A percentile compares a stretch with the other conserved stretches of the same genome.
Evolutionary conservation across 2,329 filamentous ascomycete genomes (phyloP).

Genomic region (Coleophoma crateriformis): DNA sequence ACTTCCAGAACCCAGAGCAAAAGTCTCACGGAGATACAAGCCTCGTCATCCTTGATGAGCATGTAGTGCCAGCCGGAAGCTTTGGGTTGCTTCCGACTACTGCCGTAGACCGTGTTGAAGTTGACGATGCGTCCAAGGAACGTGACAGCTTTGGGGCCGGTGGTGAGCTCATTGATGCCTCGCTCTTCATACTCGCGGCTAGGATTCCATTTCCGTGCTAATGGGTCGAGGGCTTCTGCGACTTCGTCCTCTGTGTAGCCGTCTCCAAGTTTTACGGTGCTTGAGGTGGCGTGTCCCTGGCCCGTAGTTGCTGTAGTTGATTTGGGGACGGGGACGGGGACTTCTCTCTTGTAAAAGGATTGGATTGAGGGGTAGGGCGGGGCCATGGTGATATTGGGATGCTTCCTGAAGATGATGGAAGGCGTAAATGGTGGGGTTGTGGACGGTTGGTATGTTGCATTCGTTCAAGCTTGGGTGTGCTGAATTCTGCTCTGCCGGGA

Average conservation of each 20-base stretch:
- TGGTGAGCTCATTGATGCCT: conserved; percentile 39
- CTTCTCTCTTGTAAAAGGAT: conserved; percentile 20
- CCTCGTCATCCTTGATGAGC: conserved; percentile 50
- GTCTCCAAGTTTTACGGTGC: conserved; percentile 31
- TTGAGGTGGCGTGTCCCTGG: not conserved
- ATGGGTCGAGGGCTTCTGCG: conserved; percentile 30
- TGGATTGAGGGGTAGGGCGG: conserved; percentile 20
- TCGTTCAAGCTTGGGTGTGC: not conserved
- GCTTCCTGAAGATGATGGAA: not conserved
- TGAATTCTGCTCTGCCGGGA: not conserved
- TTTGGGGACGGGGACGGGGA: not conserved
- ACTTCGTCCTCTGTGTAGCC: conserved; percentile 47
- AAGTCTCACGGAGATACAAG: conserved; percentile 36
- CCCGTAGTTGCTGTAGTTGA: not conserved
- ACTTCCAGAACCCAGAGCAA: too few species aligned
- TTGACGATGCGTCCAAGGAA: conserved; percentile 53
- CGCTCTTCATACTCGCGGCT: conserved; percentile 39
- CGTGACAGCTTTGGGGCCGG: conserved; percentile 42
- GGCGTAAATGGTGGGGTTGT: not conserved
- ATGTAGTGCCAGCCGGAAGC: conserved; percentile 47
- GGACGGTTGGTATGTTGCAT: not conserved
- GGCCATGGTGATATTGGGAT: conserved; percentile 5
- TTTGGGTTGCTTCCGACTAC: conserved; percentile 34
- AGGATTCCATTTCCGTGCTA: conserved; percentile 33
- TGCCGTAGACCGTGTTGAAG: conserved; percentile 37